These are phyloP conservation scores for Paracamarosporium sp. DNA, from an alignment of 2,329 filamentous ascomycete species.

Conservation along the genomic window DNA sequence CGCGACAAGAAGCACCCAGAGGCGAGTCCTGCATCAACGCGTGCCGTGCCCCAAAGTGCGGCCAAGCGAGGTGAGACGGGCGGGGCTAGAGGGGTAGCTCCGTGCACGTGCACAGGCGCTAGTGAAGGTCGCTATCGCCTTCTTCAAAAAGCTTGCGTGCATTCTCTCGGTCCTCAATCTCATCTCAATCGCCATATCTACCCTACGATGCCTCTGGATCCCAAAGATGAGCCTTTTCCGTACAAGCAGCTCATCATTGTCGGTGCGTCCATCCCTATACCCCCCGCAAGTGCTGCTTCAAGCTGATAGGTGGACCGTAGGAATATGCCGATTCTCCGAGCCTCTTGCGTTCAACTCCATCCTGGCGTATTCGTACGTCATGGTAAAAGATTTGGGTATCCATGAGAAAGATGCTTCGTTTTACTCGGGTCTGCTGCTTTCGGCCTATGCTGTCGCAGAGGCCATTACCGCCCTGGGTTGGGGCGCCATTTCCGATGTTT, in stretches of 20 bases:
- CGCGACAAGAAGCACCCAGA: not conserved
- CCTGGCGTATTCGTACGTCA: conserved; percentile 72
- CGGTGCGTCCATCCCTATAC: conserved; percentile 34
- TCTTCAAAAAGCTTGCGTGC: not conserved
- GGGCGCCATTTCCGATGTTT: conserved; percentile 49
- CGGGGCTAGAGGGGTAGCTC: conserved; percentile 2
- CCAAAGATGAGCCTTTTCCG: conserved; percentile 50
- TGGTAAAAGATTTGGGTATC: conserved; percentile 49
- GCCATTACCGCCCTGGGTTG: conserved; percentile 76
- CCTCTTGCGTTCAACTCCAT: conserved; percentile 94
- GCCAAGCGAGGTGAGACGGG: not conserved
- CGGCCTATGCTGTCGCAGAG: conserved; percentile 87
- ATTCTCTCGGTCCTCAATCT: not conserved
- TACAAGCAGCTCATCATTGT: conserved; percentile 55
- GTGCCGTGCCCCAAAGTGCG: not conserved
- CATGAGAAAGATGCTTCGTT: conserved; percentile 67
- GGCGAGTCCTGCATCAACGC: not conserved
- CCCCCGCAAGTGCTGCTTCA: not conserved
- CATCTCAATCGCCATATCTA: not conserved
- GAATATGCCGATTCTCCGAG: conserved; percentile 90
- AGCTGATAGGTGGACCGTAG: conserved; percentile 54
- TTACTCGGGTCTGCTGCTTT: conserved; percentile 85
- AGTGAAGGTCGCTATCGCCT: conserved; percentile 6
- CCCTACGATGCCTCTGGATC: conserved; percentile 34
- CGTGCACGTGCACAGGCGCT: not conserved